Percentiles rank a stretch among this genome's conserved stretches.
These are phyloP conservation scores for Jaltomata sinuosa DNA, from an alignment of 257 asterid genomes.

Conservation along the genomic window DNA sequence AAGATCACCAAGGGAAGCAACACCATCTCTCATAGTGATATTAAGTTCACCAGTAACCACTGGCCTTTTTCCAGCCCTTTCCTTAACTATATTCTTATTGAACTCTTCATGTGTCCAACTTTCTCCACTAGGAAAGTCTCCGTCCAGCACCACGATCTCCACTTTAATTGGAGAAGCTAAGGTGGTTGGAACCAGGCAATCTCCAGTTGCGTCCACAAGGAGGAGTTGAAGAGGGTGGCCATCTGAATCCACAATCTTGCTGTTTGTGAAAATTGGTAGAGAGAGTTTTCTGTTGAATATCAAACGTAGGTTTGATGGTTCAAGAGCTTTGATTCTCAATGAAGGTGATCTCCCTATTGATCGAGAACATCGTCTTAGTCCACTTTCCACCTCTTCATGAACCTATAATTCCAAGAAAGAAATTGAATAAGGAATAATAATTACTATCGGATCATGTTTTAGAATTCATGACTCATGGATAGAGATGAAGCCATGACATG, in stretches of 20 bases:
- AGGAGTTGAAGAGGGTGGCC: slow-evolving; percentile 35
- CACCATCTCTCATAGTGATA: slow-evolving; percentile 40
- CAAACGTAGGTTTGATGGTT: slow-evolving; percentile 18
- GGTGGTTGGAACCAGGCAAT: slow-evolving; percentile 4
- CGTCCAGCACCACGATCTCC: slow-evolving; percentile 54
- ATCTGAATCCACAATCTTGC: slow-evolving; percentile 31
- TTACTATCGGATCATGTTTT: not conserved
- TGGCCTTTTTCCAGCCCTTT: slow-evolving; percentile 60
- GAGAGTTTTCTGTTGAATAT: slow-evolving; percentile 23
- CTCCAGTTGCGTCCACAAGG: slow-evolving; percentile 12
- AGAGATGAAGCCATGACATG: too few species aligned
- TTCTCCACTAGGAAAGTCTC: slow-evolving; percentile 36
- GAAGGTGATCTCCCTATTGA: slow-evolving; percentile 31
- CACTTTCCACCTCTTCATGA: slow-evolving; percentile 63
- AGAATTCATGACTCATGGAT: too few species aligned
- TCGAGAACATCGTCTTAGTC: slow-evolving; percentile 24
- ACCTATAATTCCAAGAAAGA: slow-evolving; percentile 23
- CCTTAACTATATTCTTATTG: slow-evolving; percentile 27
- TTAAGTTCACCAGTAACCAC: slow-evolving; percentile 46
- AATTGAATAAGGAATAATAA: not conserved
- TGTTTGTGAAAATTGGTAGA: slow-evolving; percentile 57
- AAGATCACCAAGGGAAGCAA: slow-evolving; percentile 36
- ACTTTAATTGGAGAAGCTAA: slow-evolving; percentile 26
- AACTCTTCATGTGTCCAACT: slow-evolving; percentile 35
- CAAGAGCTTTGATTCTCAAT: slow-evolving; percentile 15